These are phyloP conservation scores for Datisca glomerata DNA, from an alignment of 306 rosid genomes.

Conservation along the genomic window DNA sequence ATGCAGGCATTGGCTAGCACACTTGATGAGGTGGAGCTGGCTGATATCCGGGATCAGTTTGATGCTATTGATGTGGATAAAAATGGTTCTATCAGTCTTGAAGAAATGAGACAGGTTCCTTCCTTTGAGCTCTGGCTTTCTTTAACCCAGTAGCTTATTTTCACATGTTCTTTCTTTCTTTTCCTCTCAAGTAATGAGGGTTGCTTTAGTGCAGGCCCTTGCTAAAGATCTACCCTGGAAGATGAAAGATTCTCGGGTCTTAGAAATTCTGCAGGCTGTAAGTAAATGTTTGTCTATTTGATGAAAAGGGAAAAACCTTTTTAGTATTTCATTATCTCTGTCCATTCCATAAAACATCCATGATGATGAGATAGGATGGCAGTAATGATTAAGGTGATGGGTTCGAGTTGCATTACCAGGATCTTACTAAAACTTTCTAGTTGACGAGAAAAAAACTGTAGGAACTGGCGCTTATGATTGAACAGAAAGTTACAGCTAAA, in stretches of 20 bases:
- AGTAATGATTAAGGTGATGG: no score
- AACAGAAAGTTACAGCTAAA: no score
- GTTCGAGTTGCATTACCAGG: no score
- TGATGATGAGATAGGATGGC: no score
- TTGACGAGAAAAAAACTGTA: no score
- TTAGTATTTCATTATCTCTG: no score
- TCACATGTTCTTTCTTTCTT: not conserved
- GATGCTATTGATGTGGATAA: conserved; percentile 96
- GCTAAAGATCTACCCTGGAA: conserved; percentile 98
- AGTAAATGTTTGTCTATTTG: conserved; percentile 11
- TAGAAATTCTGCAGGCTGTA: conserved; percentile 91
- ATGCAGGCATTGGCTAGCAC: conserved; percentile 97
- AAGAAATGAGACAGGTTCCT: conserved; percentile 99
- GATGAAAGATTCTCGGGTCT: conserved; percentile 80
- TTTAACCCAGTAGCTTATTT: conserved; percentile 14
- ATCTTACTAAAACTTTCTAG: no score
- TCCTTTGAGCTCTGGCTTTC: no score
- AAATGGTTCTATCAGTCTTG: conserved; percentile 91
- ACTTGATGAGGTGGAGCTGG: conserved; percentile 66
- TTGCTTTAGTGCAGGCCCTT: conserved; percentile 65
- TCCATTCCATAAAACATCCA: no score
- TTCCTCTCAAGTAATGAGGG: not conserved
- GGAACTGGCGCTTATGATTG: no score
- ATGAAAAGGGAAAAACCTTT: not conserved
- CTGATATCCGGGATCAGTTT: conserved; percentile 88